Conservation (phyloP, 176 grass and related monocot genomes). For the Coix lacrymajobi region DNA sequence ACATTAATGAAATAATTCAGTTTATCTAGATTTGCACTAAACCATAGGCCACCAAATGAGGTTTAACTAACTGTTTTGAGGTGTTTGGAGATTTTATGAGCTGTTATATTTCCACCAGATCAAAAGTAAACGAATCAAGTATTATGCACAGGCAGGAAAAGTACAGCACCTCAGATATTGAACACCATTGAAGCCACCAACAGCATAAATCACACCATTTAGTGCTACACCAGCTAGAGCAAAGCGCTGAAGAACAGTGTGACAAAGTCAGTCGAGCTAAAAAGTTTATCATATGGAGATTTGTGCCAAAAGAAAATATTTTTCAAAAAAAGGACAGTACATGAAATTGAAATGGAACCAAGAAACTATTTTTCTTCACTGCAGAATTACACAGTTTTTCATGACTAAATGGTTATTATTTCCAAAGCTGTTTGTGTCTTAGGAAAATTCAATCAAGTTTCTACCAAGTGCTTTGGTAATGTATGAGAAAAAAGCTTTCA, state of each 20-base stretch:
- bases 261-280: neutral
- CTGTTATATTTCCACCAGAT: neutral
- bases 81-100: neutral
- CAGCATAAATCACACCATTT: constrained; percentile 68
- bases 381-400: no score
- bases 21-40: no score
- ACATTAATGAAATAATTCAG: no score
- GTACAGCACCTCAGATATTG: constrained; percentile 56
- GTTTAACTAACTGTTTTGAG: neutral
- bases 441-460: no score
- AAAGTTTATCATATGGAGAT: neutral
- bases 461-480: no score
- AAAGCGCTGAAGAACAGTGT: constrained; percentile 59
- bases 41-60: no score
- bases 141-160: constrained; percentile 10
- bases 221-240: constrained; percentile 55
- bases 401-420: no score
- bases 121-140: constrained; percentile 14
- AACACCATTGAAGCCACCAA: constrained; percentile 69
- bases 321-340: neutral
- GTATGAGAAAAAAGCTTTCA: no score
- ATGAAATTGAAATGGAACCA: neutral
- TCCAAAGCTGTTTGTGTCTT: no score
- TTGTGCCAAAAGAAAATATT: neutral
- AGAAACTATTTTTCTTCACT: no score